Evolutionary conservation across 2,329 filamentous ascomycete species (phyloP), one percentile per base, ranked within the genome.

Genomic region (Fusarium globosum): DNA sequence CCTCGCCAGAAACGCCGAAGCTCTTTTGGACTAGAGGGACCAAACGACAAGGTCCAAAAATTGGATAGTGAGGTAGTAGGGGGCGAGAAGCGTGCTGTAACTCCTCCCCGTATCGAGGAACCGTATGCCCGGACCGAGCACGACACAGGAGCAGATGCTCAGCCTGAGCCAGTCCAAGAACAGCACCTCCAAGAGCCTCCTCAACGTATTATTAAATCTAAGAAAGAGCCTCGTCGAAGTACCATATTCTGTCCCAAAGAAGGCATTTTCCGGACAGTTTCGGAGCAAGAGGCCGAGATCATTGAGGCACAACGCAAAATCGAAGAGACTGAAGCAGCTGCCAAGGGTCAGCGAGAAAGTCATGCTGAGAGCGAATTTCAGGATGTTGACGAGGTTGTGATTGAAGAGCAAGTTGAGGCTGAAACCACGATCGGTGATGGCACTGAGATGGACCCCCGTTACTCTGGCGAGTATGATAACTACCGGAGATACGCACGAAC

Each of bases 231-330:
- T 63, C 86, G 84, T 73, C 87, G 79, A 33, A 88, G 85, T 76
- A 88, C 87, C 42, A 86, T 91, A 61, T 89, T 92, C 74, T 87
- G 89, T 18, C 89, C 91, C 10, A 86, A 87, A 23, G 86, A 92
- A 76, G 92, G 90, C 53, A 88, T 90, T 61, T 91, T 92, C 78
- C 87, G 88, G 53, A 89, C 89, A 6, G 82, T 91, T 49, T 88
- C 89, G 4, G 85, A 89, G 72, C 82, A 87, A 67, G 87, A 89
- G 65, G 84, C 86, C 16, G 83, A 85, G 23, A 83, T 82, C 10
- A 79, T 86, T 63, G 82, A 85, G 64, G 80, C 78, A 1, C 78
- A 81, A 45, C 73, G 78, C 28, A 76, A 78, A 43, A 76, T 72
- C 12, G 72, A 79, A 28, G 70, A 78, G 36, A 67, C 65, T 2